Percentiles rank a stretch among this genome's conserved stretches.
phyloP scores from a whole-genome alignment of 83 land plant genomes.

The Picea engelmannii region DNA sequence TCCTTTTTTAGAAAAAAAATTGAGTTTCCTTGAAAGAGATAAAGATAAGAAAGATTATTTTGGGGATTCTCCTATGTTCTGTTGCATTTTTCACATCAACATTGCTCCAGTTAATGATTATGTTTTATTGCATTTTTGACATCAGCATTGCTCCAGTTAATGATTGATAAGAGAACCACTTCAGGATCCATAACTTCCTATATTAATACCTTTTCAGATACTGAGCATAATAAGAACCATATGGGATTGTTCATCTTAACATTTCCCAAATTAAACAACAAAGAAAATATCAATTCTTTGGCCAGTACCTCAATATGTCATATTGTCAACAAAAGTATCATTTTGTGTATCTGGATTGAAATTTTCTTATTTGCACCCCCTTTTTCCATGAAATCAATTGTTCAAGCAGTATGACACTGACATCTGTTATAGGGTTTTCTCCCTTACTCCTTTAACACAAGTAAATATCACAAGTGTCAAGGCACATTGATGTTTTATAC shows the following conservation, averaged over 20 bases:
- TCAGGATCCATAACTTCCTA: not conserved
- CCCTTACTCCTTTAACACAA: not conserved
- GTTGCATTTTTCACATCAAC: constrained; percentile 35
- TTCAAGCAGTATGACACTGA: constrained; percentile 39
- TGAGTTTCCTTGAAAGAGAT: constrained; percentile 15
- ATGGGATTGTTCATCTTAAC: not conserved
- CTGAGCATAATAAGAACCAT: not conserved
- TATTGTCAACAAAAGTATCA: constrained; percentile 34
- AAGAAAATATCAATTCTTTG: constrained; percentile 29
- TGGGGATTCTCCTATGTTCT: constrained; percentile 33
- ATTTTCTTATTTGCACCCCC: constrained; percentile 53
- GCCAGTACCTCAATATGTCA: constrained; percentile 37
- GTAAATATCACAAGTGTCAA: no score
- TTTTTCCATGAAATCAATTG: constrained; percentile 39
- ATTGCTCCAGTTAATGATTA: constrained; percentile 29
- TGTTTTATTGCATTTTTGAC: not conserved
- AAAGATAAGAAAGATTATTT: constrained; percentile 21
- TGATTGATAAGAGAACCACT: constrained; percentile 18
- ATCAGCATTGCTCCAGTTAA: constrained; percentile 34
- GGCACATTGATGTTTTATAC: not conserved
- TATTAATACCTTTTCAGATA: not conserved
- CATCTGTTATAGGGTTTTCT: constrained; percentile 31
- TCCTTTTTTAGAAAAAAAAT: constrained; percentile 24
- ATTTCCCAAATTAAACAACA: not conserved
- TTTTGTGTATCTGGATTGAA: constrained; percentile 42